Evolutionary conservation across 1,139 yeast genomes (phyloP).

Genomic region (Geotrichum reessii): DNA sequence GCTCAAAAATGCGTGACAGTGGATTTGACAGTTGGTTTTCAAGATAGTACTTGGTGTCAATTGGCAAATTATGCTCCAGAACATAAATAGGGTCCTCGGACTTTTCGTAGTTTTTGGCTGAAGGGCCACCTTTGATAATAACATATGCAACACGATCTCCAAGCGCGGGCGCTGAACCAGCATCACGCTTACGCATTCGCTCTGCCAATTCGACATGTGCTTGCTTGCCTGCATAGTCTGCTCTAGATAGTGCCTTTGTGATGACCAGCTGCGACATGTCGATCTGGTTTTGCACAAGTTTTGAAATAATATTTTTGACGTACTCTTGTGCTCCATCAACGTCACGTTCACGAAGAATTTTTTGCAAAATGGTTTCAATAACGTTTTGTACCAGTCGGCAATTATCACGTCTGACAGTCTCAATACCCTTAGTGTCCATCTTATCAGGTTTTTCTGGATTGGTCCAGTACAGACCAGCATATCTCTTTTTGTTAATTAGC

Average conservation of each 20-base stretch:
- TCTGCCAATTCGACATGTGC: conserved; percentile 97
- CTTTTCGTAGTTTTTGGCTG: conserved; percentile 87
- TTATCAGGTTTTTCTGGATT: conserved; percentile 83
- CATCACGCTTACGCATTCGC: conserved; percentile 92
- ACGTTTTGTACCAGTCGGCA: conserved; percentile 93
- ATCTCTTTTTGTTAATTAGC: conserved; percentile 89
- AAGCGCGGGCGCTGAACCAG: conserved; percentile 92
- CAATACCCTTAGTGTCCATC: conserved; percentile 98
- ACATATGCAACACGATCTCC: conserved; percentile 99
- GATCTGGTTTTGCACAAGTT: conserved; percentile 80
- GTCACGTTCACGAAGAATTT: conserved; percentile 80
- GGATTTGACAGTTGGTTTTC: conserved; percentile 94
- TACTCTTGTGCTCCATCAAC: conserved; percentile 81
- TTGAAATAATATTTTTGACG: conserved; percentile 85
- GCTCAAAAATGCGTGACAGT: conserved; percentile 86
- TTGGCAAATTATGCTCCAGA: conserved; percentile 83
- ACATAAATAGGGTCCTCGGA: conserved; percentile 96
- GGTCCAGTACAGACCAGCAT: conserved; percentile 97
- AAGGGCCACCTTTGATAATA: conserved; percentile 71
- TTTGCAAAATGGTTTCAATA: conserved; percentile 82
- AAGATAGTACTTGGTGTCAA: conserved; percentile 89
- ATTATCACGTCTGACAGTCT: conserved; percentile 95
- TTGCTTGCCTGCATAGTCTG: conserved; percentile 92
- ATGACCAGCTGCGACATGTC: conserved; percentile 93
- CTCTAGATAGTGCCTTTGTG: conserved; percentile 82